Evolutionary conservation across 306 rosid species (phyloP), one percentile per base, ranked within the genome.

Genomic region (Styphnolobium japonicum): DNA sequence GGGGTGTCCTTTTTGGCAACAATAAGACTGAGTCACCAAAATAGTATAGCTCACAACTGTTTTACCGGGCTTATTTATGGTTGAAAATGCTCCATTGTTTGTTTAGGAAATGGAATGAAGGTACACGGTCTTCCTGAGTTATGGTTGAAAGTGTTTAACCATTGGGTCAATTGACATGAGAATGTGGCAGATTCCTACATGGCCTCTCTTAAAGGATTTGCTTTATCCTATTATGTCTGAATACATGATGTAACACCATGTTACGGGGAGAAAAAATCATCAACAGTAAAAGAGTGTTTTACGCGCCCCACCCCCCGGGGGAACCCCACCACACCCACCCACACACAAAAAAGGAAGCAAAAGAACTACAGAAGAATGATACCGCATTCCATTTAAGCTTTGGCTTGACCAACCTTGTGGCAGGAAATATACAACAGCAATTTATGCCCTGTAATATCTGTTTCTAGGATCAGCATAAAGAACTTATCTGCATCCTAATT

Each of bases 1-100:
- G 15, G 15, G 18, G 12, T 45, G 65, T 56, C 36, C 15, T 34
- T 33, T 51, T 77, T 53, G 43, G 46, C 3, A 46, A 52, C 76
- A 46, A 42, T 23, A 19, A 72, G 75, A 29, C 34, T 66, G 51
- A 71, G 75, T 80, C 69, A 77, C 77, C 71, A 34, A 72, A 78
- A 36, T 68, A 73, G 58, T 62, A 45, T 51, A 53, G 53, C 60
- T 43, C 39, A 18, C 33, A 80, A 85, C 76, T 14, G 15, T 67
- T 80, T 71, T 62, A 53, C 75, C 29, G 36, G 45, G 73, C 16
- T 55, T 27, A 5, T 71, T 31, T 33, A 65, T 58, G 77, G 40
- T 36, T 68, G 36, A 70, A 73, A 87, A 39, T 52, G 27, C 18
- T 52, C 6, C 19, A 18, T 14, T 76, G 11, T 21, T 66, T 65